Conservation (phyloP, 1,139 yeast species). For the Debaryomycetaceae sp. region DNA sequence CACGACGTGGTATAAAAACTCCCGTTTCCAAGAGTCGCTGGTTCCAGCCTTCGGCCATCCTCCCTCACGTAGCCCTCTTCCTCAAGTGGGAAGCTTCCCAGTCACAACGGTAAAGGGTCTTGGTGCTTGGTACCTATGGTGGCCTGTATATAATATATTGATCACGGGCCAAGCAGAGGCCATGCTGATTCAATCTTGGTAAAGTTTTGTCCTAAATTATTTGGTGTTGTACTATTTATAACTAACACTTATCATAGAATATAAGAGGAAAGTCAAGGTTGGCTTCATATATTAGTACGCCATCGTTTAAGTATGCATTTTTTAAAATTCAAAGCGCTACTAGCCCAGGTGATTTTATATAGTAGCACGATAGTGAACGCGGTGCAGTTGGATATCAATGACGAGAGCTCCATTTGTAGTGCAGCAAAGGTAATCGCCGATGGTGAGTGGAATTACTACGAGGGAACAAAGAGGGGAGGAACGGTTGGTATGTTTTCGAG, state of each 20-base stretch:
- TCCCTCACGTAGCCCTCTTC: too few relatives aligned
- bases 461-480: constrained; percentile 52
- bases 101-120: too few relatives aligned
- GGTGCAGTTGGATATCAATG: constrained; percentile 17
- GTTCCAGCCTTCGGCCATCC: too few relatives aligned
- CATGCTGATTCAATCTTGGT: background rate
- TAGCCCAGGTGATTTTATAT: background rate
- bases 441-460: constrained; percentile 60
- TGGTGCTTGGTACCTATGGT: too few relatives aligned
- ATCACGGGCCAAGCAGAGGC: background rate
- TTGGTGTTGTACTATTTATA: background rate
- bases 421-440: constrained; percentile 46
- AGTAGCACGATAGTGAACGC: constrained; percentile 3
- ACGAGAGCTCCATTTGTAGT: constrained; percentile 39
- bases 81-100: too few relatives aligned
- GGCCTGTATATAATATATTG: too few relatives aligned
- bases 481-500: constrained; percentile 54
- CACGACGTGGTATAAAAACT: too few relatives aligned
- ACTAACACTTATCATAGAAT: background rate
- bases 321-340: background rate
- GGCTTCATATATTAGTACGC: background rate
- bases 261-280: background rate
- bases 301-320: background rate
- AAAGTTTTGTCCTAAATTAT: background rate
- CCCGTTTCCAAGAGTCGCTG: too few relatives aligned